Evolutionary conservation across 768 basidiomycete species (phyloP), one percentile per base, ranked within the genome.

Genomic region (Gymnopilus dilepis): DNA sequence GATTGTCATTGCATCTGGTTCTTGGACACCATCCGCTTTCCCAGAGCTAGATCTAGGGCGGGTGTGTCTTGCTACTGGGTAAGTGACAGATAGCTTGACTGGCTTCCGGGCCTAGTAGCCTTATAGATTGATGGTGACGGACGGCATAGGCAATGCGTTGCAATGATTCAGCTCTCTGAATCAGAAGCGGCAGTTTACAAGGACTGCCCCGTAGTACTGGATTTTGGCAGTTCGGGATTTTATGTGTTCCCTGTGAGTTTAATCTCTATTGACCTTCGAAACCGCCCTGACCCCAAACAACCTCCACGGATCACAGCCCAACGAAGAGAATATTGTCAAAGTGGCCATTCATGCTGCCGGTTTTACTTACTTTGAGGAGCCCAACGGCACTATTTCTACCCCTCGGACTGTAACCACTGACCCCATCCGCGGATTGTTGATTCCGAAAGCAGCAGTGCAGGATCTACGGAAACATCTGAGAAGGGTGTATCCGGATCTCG

Each of bases 21-120:
- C 90, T 5, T 97, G 96, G 97, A 95, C 94, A 1, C 86, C 92
- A 8, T 88, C 89, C 1, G 72, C 88, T 1, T 93, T 96, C 70
- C 86, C 88, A 7, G 82, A 83, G 38, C 73, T 88, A 8, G 73
- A 77, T 12, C 69, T 91, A 38, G 76, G 80, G 15, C 70, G 76
- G 2, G 77, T 74, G 22, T 88, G 88, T 63, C 74, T 88, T 7
- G 92, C 96, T 1, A 95, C 93, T 19, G 96, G 95, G 95, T 95
- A 64, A 70, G 82, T 51, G 12, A 41, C 26, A 34, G 5, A 38
- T 34, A 38, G 43, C 19, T 54, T 17, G 31, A 58, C 13, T 33
- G 26, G n/a, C 12, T 22, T 31, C 13, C 12, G 33, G 48, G 33
- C 34, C 43, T 13, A 43, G 21, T 3, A 40, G 33, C 34, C 43